Evolutionary conservation across 2,329 filamentous ascomycete genomes (phyloP).

Genomic region (Neonectria ditissima): DNA sequence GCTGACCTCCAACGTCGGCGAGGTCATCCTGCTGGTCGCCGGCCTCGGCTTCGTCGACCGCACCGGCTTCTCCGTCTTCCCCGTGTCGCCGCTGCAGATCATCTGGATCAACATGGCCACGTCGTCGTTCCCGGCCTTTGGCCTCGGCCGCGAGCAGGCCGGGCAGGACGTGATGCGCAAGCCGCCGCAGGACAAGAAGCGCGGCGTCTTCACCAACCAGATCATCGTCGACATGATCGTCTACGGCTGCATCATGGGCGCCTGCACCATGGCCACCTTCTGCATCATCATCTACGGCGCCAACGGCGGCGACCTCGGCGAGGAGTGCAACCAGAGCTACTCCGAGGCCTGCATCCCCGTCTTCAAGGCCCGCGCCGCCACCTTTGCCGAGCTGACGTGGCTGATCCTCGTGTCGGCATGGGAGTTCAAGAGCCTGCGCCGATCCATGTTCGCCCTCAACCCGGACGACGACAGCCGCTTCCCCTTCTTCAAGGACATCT

Average conservation of each 20-base stretch:
- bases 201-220: conserved; percentile 82
- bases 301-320: conserved; percentile 67
- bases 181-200: conserved; percentile 76
- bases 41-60: conserved; percentile 85
- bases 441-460: conserved; percentile 77
- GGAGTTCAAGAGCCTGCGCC: conserved; percentile 81
- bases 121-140: conserved; percentile 88
- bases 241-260: conserved; percentile 83
- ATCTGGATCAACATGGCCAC: conserved; percentile 97
- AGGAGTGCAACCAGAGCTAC: conserved; percentile 71
- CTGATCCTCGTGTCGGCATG: conserved; percentile 79
- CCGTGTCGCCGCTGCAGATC: conserved; percentile 86
- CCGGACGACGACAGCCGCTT: conserved; percentile 63
- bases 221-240: conserved; percentile 83
- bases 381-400: conserved; percentile 80
- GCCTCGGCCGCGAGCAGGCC: conserved; percentile 82
- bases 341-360: conserved; percentile 68
- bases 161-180: conserved; percentile 82
- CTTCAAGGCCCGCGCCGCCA: conserved; percentile 77
- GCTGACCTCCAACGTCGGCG: conserved; percentile 83
- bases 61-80: conserved; percentile 81
- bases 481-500: conserved; percentile 72
- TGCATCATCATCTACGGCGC: conserved; percentile 72
- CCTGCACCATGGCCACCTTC: conserved; percentile 73
- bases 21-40: conserved; percentile 83